Evolutionary conservation across 2,329 filamentous ascomycete species (phyloP).

Genomic region (Penicillium sclerotiorum): DNA sequence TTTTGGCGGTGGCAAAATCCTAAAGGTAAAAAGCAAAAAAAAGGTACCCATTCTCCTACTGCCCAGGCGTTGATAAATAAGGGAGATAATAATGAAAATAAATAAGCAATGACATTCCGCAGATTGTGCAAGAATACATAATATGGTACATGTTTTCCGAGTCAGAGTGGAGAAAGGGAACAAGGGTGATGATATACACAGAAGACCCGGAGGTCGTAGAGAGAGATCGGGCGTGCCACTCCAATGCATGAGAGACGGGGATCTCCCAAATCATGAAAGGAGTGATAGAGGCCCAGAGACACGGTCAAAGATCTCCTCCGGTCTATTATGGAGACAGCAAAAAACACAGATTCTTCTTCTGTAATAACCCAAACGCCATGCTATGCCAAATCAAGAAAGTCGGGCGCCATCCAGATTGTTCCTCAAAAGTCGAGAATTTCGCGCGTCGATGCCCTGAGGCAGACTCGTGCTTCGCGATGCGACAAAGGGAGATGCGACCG

Average conservation of each 20-base stretch:
- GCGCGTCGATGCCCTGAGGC: no score
- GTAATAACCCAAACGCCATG: conserved; percentile 43
- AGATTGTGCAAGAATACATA: conserved; percentile 26
- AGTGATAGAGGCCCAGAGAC: not conserved
- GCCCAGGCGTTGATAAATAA: not conserved
- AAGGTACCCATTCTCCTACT: not conserved
- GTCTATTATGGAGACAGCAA: conserved; percentile 18
- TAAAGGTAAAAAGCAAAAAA: conserved; percentile 1
- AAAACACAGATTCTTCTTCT: conserved; percentile 25
- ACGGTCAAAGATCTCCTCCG: conserved; percentile 5
- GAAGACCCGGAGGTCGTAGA: conserved; percentile 15
- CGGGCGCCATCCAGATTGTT: conserved; percentile 14
- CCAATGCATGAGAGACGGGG: not conserved
- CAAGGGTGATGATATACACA: conserved; percentile 26
- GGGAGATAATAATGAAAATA: not conserved
- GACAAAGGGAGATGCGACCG: no score
- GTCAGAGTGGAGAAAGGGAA: conserved; percentile 29
- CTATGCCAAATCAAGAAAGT: conserved; percentile 40
- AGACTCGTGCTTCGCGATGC: no score
- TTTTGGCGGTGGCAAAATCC: conserved; percentile 23
- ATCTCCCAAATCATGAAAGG: no score
- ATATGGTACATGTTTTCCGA: conserved; percentile 29
- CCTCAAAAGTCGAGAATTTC: no score
- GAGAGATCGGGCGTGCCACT: conserved; percentile 6
- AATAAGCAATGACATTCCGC: conserved; percentile 14